Conservation (phyloP, 257 asterid species). For the Solanum megistacrolobum region DNA sequence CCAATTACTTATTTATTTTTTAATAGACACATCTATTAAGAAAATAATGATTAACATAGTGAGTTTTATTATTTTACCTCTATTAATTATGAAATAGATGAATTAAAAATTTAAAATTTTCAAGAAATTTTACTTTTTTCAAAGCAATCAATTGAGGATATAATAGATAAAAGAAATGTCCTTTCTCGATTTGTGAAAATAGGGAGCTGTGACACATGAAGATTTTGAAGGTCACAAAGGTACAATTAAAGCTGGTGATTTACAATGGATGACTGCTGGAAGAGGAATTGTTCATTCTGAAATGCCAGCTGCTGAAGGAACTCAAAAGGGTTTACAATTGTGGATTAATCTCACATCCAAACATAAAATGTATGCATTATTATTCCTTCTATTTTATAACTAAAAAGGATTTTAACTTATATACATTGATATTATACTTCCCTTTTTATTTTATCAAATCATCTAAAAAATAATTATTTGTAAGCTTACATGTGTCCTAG, state of each 20-base stretch:
- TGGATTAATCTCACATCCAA: conserved; percentile 84
- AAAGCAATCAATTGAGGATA: too few species aligned
- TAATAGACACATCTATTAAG: too few species aligned
- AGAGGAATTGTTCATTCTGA: conserved; percentile 94
- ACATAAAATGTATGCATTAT: conserved; percentile 49
- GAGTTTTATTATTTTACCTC: rapidly evolving
- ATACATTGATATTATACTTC: not conserved
- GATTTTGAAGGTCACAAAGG: conserved; percentile 88
- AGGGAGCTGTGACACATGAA: conserved; percentile 78
- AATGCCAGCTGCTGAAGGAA: conserved; percentile 75
- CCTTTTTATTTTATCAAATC: not conserved
- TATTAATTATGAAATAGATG: too few species aligned
- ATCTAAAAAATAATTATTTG: not conserved
- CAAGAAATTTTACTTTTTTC: too few species aligned
- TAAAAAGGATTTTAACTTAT: not conserved
- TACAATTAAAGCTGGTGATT: conserved; percentile 66
- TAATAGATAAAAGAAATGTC: too few species aligned
- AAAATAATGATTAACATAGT: too few species aligned
- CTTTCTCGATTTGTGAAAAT: too few species aligned
- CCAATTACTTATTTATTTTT: not conserved
- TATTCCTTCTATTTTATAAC: not conserved
- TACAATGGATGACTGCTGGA: conserved; percentile 99
- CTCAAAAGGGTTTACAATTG: conserved; percentile 69
- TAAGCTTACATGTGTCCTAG: not conserved
- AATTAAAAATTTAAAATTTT: too few species aligned